These are phyloP conservation scores for Tephrocybe sp. DNA, from an alignment of 768 basidiomycete species.

Conservation along the genomic window DNA sequence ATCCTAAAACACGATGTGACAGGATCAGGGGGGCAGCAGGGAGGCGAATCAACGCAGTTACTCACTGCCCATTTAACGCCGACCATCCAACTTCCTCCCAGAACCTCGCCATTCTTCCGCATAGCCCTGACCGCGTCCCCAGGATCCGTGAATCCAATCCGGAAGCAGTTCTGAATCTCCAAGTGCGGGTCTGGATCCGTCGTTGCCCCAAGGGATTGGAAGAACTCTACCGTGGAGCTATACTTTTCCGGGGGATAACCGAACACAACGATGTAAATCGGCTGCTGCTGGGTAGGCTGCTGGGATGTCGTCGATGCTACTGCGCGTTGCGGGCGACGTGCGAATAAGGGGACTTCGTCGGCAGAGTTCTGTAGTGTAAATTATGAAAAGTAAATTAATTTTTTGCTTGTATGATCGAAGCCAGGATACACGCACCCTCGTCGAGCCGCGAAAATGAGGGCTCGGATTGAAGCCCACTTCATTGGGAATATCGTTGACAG, in stretches of 20 bases:
- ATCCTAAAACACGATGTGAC: conserved; percentile 44
- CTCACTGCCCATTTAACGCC: conserved; percentile 85
- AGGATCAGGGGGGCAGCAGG: conserved; percentile 1
- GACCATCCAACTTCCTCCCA: conserved; percentile 78
- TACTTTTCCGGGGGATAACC: conserved; percentile 88
- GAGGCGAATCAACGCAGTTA: conserved; percentile 17
- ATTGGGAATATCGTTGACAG: conserved; percentile 73
- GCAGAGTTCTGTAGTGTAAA: conserved; percentile 39
- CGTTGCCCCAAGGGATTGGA: conserved; percentile 69
- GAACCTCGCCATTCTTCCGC: conserved; percentile 78
- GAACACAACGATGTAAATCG: conserved; percentile 72
- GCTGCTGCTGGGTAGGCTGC: conserved; percentile 40
- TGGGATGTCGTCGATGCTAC: conserved; percentile 21
- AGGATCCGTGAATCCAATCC: conserved; percentile 69
- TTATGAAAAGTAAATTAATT: not conserved
- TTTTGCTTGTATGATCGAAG: conserved; percentile 7
- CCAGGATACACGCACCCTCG: conserved; percentile 39
- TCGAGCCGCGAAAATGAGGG: conserved; percentile 38
- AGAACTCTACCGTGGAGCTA: conserved; percentile 69
- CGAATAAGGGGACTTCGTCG: conserved; percentile 39
- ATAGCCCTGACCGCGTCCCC: conserved; percentile 79
- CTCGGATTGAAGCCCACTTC: conserved; percentile 42
- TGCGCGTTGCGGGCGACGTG: conserved; percentile 31
- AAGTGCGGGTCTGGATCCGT: conserved; percentile 67
- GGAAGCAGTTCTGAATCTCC: conserved; percentile 80